Conservation (phyloP, 139 green algal genomes). For the Chlorella sorokiniana region DNA sequence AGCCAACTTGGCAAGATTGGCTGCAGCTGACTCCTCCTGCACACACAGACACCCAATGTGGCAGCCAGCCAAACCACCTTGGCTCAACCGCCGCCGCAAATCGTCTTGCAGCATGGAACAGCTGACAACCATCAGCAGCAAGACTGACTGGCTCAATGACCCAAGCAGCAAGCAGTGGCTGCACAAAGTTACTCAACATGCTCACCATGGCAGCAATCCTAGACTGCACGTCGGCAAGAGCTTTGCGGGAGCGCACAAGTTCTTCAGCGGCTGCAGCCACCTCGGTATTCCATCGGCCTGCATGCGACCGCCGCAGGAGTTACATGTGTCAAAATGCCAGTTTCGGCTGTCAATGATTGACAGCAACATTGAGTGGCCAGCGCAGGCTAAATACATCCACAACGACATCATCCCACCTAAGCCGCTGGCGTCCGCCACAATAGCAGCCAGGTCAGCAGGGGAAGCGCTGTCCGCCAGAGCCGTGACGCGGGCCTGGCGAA, state of each 20-base stretch:
- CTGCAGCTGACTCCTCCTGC: not conserved
- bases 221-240: conserved; percentile 33
- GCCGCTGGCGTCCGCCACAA: conserved; percentile 52
- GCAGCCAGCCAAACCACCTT: not conserved
- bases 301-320: not conserved
- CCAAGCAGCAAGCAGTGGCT: not conserved
- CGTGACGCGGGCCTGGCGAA: conserved; percentile 42
- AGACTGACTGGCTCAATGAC: too few relatives aligned
- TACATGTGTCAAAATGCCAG: not conserved
- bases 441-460: conserved; percentile 23
- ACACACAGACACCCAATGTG: too few relatives aligned
- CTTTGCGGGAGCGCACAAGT: conserved; percentile 37
- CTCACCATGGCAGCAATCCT: conserved; percentile 11
- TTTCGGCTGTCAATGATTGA: not conserved
- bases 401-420: conserved; percentile 28
- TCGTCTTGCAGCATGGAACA: too few relatives aligned
- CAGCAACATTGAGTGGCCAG: not conserved
- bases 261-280: conserved; percentile 38
- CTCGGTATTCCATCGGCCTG: conserved; percentile 52
- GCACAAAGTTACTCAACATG: too few relatives aligned
- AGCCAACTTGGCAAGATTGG: not conserved
- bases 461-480: conserved; percentile 5
- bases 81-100: too few relatives aligned
- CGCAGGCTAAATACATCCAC: not conserved
- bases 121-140: not conserved